phyloP scores from a whole-genome alignment of 108 stramenopile genomes.

The Conticribra weissflogii region DNA sequence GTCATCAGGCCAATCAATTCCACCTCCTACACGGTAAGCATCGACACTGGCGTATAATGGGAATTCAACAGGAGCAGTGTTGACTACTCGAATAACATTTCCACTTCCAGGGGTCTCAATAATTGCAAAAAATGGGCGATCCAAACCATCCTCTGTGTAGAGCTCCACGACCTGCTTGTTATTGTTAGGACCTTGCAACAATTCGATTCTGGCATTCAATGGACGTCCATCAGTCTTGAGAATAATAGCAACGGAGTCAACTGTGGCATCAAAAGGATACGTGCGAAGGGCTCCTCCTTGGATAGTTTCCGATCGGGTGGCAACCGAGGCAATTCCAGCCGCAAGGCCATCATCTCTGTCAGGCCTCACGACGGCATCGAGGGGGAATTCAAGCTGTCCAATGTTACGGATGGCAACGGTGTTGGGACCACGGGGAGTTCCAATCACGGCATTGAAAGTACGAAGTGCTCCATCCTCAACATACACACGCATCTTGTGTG shows the following conservation, averaged over 20 bases:
- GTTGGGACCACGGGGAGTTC: constrained; percentile 77
- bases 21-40: constrained; percentile 66
- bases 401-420: constrained; percentile 82
- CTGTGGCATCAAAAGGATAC: constrained; percentile 70
- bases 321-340: constrained; percentile 50
- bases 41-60: constrained; percentile 75
- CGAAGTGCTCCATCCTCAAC: constrained; percentile 78
- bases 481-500: constrained; percentile 80
- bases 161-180: constrained; percentile 88
- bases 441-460: constrained; percentile 74
- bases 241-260: constrained; percentile 68
- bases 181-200: constrained; percentile 88
- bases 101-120: constrained; percentile 83
- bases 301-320: constrained; percentile 53
- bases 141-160: constrained; percentile 84
- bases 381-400: constrained; percentile 77
- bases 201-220: constrained; percentile 76
- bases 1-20: constrained; percentile 47
- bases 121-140: constrained; percentile 78
- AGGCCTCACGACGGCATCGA: constrained; percentile 66
- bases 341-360: constrained; percentile 57
- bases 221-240: constrained; percentile 83
- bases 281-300: constrained; percentile 84
- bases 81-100: constrained; percentile 80
- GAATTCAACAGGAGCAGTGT: constrained; percentile 85